These are phyloP conservation scores for Botrytis galanthina DNA, from an alignment of 2,329 filamentous ascomycete species.

Conservation along the genomic window DNA sequence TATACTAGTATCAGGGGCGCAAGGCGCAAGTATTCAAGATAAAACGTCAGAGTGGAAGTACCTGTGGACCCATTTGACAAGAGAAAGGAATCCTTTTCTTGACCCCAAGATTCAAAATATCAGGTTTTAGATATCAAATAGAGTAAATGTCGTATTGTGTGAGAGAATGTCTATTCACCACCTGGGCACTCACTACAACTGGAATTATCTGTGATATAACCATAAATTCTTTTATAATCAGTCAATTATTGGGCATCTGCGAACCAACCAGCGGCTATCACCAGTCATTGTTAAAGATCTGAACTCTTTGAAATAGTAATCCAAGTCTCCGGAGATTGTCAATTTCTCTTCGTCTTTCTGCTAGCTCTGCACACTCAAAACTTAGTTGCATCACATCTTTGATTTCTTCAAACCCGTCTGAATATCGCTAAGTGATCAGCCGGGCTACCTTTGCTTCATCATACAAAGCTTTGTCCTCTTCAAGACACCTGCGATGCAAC, in stretches of 20 bases:
- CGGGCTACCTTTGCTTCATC: slow-evolving; percentile 57
- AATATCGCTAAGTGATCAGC: background rate
- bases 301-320: background rate
- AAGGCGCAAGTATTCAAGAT: background rate
- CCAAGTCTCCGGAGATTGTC: background rate
- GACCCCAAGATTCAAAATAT: background rate
- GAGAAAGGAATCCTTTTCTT: background rate
- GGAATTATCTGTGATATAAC: too few relatives aligned
- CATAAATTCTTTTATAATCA: background rate
- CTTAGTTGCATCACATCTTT: background rate
- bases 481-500: slow-evolving; percentile 69
- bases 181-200: too few relatives aligned
- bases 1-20: background rate
- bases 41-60: background rate
- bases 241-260: background rate
- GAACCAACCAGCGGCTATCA: background rate
- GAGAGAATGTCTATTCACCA: background rate
- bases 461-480: slow-evolving; percentile 80
- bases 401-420: background rate
- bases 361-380: too few relatives aligned
- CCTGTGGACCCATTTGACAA: too few relatives aligned
- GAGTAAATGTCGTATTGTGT: background rate
- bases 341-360: background rate
- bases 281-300: background rate
- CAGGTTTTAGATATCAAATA: background rate